Percentiles rank a stretch among this genome's conserved stretches.
Conservation (phyloP, 108 stramenopile species). For the Cyclostephanos invisitatus region DNA sequence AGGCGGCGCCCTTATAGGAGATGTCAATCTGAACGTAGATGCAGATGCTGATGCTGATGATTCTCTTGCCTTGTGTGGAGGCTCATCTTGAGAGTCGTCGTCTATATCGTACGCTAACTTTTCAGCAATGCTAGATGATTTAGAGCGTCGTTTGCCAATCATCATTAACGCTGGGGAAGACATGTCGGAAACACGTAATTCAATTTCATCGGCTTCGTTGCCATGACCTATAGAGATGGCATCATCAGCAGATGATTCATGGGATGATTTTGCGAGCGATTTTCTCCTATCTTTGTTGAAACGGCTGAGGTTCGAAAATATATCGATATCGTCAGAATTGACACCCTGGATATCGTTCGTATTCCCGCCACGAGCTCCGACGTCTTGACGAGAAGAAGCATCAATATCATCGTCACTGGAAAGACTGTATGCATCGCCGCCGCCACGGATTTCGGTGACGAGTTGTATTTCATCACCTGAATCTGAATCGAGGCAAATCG, state of each 20-base stretch:
- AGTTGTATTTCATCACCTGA: slow-evolving; percentile 14
- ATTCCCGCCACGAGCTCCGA: neutral
- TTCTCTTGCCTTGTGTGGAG: slow-evolving; percentile 5
- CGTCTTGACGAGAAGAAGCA: neutral
- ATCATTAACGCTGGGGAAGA: neutral
- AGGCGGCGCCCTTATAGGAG: neutral
- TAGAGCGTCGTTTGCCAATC: slow-evolving; percentile 5
- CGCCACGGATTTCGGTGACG: slow-evolving; percentile 18
- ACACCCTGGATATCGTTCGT: neutral
- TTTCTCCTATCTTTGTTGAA: slow-evolving; percentile 12
- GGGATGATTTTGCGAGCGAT: neutral
- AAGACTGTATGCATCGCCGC: neutral
- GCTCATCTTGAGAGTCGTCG: slow-evolving; percentile 14
- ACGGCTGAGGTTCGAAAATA: neutral
- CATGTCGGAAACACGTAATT: neutral
- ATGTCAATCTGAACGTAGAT: slow-evolving; percentile 2
- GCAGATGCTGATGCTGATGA: slow-evolving; percentile 3
- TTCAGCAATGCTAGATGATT: neutral
- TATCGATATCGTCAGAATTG: neutral
- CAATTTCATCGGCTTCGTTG: neutral
- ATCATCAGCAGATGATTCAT: slow-evolving; percentile 15
- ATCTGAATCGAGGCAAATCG: slow-evolving; percentile 9
- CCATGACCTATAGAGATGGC: neutral
- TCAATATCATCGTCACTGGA: slow-evolving; percentile 21
- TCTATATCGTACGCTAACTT: neutral